These are phyloP conservation scores for Astragalus membranaceus DNA, from an alignment of 306 rosid genomes.

Conservation along the genomic window DNA sequence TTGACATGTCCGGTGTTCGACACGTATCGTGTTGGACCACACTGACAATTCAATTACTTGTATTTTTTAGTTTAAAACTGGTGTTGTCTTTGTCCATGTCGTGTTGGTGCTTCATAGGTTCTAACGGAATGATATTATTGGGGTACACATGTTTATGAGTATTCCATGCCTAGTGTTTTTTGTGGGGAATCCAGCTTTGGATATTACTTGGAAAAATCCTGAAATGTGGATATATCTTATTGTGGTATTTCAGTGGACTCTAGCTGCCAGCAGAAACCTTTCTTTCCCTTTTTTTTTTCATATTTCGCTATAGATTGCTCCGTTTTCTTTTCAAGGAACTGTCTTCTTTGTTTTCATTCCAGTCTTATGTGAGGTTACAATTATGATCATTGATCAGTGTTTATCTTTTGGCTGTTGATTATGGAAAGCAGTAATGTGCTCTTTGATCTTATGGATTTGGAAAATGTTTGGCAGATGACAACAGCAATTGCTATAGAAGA, in stretches of 20 bases:
- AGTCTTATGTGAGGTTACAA: neutral
- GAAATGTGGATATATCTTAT: neutral
- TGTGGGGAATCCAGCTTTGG: neutral
- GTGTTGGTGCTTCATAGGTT: too few relatives aligned
- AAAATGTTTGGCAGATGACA: constrained; percentile 61
- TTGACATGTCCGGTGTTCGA: too few relatives aligned
- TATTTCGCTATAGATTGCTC: neutral
- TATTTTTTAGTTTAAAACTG: too few relatives aligned
- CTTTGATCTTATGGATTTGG: constrained; percentile 23
- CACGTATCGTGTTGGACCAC: too few relatives aligned
- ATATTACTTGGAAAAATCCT: neutral
- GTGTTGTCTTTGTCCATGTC: too few relatives aligned
- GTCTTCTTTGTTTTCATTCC: constrained; percentile 12
- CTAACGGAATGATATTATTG: neutral
- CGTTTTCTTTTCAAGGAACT: neutral
- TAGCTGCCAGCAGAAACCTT: neutral
- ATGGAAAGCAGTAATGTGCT: neutral
- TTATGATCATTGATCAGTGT: neutral
- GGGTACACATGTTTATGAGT: neutral
- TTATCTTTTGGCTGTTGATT: constrained; percentile 11
- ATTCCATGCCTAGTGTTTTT: constrained; percentile 15
- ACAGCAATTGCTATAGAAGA: constrained; percentile 83
- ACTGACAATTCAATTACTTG: too few relatives aligned
- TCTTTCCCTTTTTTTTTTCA: neutral
- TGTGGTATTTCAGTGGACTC: constrained; percentile 7